Conservation (phyloP, 1,284 basidiomycete species). For the Pascua sp. region DNA sequence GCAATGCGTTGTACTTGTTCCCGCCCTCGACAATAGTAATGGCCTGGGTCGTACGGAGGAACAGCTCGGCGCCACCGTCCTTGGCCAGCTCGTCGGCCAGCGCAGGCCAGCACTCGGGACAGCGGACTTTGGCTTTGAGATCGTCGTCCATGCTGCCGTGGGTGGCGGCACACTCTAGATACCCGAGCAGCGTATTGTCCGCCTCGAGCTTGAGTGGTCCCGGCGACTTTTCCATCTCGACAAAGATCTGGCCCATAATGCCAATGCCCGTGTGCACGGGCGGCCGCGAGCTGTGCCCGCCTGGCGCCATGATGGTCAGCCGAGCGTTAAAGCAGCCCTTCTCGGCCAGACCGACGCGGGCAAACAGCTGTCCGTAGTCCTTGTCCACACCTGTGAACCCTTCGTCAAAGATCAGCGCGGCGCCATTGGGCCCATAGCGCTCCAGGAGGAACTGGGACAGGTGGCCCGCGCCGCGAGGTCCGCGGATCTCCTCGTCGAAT, state of each 20-base stretch:
- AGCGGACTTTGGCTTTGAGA: constrained; percentile 6
- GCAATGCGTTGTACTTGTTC: constrained; percentile 26
- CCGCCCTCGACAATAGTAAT: constrained; percentile 21
- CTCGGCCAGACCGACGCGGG: constrained; percentile 30
- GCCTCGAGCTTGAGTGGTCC: constrained; percentile 5
- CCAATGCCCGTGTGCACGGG: constrained; percentile 18
- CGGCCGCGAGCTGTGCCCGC: constrained; percentile 63
- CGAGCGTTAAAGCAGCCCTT: constrained; percentile 53
- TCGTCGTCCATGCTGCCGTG: constrained; percentile 11
- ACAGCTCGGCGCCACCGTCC: constrained; percentile 11
- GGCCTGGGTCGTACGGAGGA: constrained; percentile 21
- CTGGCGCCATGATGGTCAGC: constrained; percentile 56
- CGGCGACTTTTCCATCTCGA: constrained; percentile 18
- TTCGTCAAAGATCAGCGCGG: constrained; percentile 34
- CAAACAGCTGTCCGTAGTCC: constrained; percentile 28
- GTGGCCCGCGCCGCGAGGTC: constrained; percentile 26
- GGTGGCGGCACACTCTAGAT: constrained; percentile 20
- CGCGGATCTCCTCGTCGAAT: constrained; percentile 32
- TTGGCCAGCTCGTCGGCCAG: constrained; percentile 5
- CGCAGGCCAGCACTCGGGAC: constrained; percentile 8
- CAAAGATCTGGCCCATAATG: constrained; percentile 38
- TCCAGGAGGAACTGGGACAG: constrained; percentile 21
- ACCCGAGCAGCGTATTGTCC: constrained; percentile 16
- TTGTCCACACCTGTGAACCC: constrained; percentile 31
- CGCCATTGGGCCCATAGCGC: constrained; percentile 25